Conservation (phyloP, 164 flowering plant genomes). For the Brasenia schreberi region DNA sequence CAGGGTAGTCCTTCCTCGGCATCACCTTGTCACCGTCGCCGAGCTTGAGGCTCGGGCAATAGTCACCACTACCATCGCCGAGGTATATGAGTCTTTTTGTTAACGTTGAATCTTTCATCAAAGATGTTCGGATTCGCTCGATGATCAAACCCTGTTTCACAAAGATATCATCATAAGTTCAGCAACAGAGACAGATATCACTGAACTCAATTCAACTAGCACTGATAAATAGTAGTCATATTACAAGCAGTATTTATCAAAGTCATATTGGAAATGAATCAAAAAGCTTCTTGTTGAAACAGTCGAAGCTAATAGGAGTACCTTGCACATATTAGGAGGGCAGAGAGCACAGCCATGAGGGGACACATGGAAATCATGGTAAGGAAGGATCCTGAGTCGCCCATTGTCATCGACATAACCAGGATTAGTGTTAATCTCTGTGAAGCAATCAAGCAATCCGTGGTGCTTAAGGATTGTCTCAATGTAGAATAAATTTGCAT, state of each 20-base stretch:
- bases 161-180: not conserved
- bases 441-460: conserved; percentile 49
- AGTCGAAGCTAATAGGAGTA: conserved; percentile 6
- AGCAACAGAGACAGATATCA: not conserved
- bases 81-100: conserved; percentile 39
- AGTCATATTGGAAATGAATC: too few species aligned
- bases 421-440: conserved; percentile 60
- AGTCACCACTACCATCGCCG: conserved; percentile 79
- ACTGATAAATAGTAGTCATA: too few species aligned
- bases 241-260: too few species aligned
- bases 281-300: too few species aligned
- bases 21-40: conserved; percentile 48
- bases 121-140: conserved; percentile 28
- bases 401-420: conserved; percentile 36
- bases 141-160: conserved; percentile 46
- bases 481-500: conserved; percentile 69
- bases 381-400: conserved; percentile 51
- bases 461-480: conserved; percentile 61
- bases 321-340: conserved; percentile 85
- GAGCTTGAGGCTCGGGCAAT: conserved; percentile 62
- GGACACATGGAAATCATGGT: conserved; percentile 24
- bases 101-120: conserved; percentile 2
- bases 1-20: conserved; percentile 68
- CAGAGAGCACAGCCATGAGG: conserved; percentile 56
- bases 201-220: not conserved